These are phyloP conservation scores for Pouteria campechiana DNA, from an alignment of 179 eudicot species.

Conservation along the genomic window DNA sequence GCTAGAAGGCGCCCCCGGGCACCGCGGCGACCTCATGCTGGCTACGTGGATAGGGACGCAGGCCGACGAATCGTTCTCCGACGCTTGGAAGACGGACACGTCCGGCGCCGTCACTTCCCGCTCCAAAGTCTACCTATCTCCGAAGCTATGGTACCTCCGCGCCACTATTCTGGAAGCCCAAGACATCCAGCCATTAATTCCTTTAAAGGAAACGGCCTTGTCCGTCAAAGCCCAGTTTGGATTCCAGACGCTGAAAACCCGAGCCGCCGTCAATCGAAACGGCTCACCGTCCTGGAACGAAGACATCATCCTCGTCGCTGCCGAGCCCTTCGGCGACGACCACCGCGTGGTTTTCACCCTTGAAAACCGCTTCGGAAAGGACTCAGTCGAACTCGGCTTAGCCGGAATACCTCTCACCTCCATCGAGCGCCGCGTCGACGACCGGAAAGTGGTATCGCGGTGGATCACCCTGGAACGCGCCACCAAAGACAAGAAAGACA, in stretches of 20 bases:
- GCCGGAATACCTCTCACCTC: conserved; percentile 39
- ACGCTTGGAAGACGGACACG: conserved; percentile 84
- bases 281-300: conserved; percentile 78
- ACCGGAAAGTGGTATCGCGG: conserved; percentile 47
- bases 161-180: conserved; percentile 66
- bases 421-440: conserved; percentile 87
- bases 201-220: conserved; percentile 25
- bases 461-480: conserved; percentile 70
- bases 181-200: conserved; percentile 30
- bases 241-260: conserved; percentile 57
- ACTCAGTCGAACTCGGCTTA: conserved; percentile 29
- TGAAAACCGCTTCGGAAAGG: conserved; percentile 54
- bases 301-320: conserved; percentile 69
- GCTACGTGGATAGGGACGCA: conserved; percentile 98
- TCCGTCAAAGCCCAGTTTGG: conserved; percentile 74
- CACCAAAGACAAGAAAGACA: conserved; percentile 20
- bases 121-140: conserved; percentile 80
- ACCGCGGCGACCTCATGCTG: conserved; percentile 68
- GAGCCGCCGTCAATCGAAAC: conserved; percentile 26
- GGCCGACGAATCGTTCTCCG: conserved; percentile 84
- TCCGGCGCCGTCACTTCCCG: conserved; percentile 40
- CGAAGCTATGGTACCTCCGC: conserved; percentile 81
- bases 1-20: conserved; percentile 75
- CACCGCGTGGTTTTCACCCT: conserved; percentile 20
- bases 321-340: conserved; percentile 73